Percentiles rank a stretch among this genome's conserved stretches.
These are phyloP conservation scores for Arctium lappa DNA, from an alignment of 129 eudicot genomes.

Conservation along the genomic window DNA sequence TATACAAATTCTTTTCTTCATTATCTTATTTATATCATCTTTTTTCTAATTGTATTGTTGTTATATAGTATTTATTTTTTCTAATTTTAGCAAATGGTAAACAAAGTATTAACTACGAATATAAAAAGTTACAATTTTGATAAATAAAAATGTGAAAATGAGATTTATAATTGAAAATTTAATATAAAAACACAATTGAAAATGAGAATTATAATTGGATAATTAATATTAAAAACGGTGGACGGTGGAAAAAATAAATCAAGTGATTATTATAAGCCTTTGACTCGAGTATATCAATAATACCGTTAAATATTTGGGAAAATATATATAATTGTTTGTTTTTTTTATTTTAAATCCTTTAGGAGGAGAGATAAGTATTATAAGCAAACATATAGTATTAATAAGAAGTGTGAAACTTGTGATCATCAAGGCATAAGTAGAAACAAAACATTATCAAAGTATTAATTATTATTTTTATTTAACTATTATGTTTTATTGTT, in stretches of 20 bases:
- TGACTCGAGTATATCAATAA: constrained; percentile 6
- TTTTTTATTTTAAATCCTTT: neutral
- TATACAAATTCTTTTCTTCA: neutral
- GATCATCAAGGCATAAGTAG: too few species aligned
- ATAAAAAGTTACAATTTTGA: neutral
- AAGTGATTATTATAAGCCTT: neutral
- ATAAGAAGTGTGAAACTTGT: neutral
- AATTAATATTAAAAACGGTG: neutral
- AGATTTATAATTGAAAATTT: neutral
- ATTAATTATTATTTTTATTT: neutral
- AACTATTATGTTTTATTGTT: neutral
- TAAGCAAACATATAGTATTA: neutral
- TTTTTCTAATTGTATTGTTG: neutral
- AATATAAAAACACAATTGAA: neutral
- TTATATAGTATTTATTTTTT: too few species aligned
- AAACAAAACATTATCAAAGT: neutral
- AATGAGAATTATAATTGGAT: neutral
- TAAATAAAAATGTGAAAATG: neutral
- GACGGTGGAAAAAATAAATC: constrained; percentile 24
- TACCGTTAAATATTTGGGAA: neutral
- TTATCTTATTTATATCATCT: neutral
- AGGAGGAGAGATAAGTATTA: neutral
- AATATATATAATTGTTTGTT: neutral
- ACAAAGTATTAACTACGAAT: neutral
- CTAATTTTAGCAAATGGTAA: neutral